Conservation (phyloP, 192 early-diverging fungal species). For the Polychytrium aggregatum region DNA sequence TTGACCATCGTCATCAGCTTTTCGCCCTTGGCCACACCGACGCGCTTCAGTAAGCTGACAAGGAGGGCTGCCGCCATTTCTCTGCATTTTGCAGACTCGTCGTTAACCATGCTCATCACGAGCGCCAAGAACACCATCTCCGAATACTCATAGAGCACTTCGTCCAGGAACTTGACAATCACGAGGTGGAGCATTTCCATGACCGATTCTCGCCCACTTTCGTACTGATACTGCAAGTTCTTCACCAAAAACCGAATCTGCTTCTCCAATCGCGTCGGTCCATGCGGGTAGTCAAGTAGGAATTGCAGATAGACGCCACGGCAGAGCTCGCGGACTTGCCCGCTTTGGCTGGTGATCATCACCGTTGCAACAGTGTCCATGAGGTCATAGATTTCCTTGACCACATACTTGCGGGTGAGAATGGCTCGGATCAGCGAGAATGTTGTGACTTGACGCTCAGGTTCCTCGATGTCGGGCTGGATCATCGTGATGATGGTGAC, state of each 20-base stretch:
- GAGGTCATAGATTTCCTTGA: slow-evolving; percentile 87
- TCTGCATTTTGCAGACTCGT: slow-evolving; percentile 85
- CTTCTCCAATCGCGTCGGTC: slow-evolving; percentile 62
- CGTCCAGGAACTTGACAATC: slow-evolving; percentile 67
- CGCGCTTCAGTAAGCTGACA: slow-evolving; percentile 49
- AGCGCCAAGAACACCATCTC: slow-evolving; percentile 81
- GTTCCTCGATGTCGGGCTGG: slow-evolving; percentile 79
- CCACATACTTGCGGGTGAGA: slow-evolving; percentile 70
- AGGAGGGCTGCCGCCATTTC: slow-evolving; percentile 75
- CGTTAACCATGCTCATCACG: slow-evolving; percentile 76
- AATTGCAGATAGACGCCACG: slow-evolving; percentile 78
- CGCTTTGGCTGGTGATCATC: slow-evolving; percentile 78
- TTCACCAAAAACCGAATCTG: slow-evolving; percentile 81
- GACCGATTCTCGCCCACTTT: slow-evolving; percentile 83
- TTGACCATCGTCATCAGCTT: slow-evolving; percentile 59
- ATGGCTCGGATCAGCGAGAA: slow-evolving; percentile 84
- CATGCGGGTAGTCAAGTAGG: slow-evolving; percentile 92
- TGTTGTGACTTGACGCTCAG: slow-evolving; percentile 67
- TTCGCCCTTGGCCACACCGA: slow-evolving; percentile 44
- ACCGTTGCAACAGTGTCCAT: slow-evolving; percentile 66
- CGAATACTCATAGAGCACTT: slow-evolving; percentile 57
- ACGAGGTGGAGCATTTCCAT: slow-evolving; percentile 78
- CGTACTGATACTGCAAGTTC: slow-evolving; percentile 83
- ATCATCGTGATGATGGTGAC: slow-evolving; percentile 67
- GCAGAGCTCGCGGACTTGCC: slow-evolving; percentile 69